phyloP scores from a whole-genome alignment of 345 rosid species.

The Combretum micranthum region DNA sequence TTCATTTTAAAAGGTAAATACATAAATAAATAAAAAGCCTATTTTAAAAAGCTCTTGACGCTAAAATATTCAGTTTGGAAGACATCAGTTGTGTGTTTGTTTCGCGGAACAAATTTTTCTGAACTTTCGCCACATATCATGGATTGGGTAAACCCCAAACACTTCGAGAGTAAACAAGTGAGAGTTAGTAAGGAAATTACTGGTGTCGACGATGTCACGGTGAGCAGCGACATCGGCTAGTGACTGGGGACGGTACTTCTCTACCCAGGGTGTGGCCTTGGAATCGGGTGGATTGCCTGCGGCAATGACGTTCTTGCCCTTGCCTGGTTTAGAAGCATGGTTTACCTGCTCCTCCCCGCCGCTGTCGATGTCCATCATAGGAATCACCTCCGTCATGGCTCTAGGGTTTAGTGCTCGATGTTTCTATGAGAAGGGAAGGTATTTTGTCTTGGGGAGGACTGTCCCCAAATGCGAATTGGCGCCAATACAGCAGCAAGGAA shows the following conservation, averaged over 20 bases:
- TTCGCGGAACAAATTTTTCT: no score
- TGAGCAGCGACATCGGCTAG: constrained; percentile 96
- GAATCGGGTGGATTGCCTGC: constrained; percentile 23
- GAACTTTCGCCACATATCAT: not conserved
- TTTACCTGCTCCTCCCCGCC: constrained; percentile 17
- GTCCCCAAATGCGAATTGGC: no score
- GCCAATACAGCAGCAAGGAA: no score
- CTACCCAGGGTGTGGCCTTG: constrained; percentile 88
- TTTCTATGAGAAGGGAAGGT: no score
- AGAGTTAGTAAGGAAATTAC: constrained; percentile 27
- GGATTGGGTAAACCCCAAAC: not conserved
- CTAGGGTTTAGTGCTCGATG: not conserved
- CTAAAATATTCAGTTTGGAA: no score
- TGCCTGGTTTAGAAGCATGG: constrained; percentile 24
- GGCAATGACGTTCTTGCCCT: constrained; percentile 44
- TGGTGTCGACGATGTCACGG: constrained; percentile 95
- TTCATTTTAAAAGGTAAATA: no score
- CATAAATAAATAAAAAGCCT: no score
- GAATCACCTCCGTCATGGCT: constrained; percentile 46
- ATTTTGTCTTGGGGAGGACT: no score
- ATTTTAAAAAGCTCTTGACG: no score
- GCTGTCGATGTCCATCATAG: constrained; percentile 77
- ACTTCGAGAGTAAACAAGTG: constrained; percentile 19
- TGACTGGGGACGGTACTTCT: constrained; percentile 93
- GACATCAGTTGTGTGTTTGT: no score